Conservation (phyloP, 176 grass and related monocot genomes). For the Puya raimondii region DNA sequence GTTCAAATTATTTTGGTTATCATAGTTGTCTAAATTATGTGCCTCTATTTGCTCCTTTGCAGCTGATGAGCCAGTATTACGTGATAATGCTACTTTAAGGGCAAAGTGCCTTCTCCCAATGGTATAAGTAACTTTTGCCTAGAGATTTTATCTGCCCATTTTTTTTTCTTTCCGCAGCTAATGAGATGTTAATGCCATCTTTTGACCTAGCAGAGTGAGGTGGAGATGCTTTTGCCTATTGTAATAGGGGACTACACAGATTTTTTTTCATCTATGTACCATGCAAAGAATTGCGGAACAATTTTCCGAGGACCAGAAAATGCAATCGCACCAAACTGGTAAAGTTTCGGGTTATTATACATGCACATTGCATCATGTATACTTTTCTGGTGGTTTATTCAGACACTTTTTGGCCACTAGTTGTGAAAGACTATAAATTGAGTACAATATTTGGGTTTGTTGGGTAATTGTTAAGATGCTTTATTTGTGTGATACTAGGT, state of each 20-base stretch:
- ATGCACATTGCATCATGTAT: conserved; percentile 3
- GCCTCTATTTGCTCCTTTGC: conserved; percentile 7
- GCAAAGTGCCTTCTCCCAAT: conserved; percentile 75
- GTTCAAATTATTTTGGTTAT: background rate
- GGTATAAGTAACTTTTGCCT: conserved; percentile 24
- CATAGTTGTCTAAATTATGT: background rate
- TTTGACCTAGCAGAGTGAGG: conserved; percentile 41
- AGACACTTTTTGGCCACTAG: background rate
- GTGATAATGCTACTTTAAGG: conserved; percentile 65
- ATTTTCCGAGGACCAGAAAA: conserved; percentile 85
- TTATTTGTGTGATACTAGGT: too few relatives aligned
- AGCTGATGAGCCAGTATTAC: conserved; percentile 73
- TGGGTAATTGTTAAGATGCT: too few relatives aligned
- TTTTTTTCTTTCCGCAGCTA: background rate
- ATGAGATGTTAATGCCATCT: conserved; percentile 7
- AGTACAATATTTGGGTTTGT: too few relatives aligned
- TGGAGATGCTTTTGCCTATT: conserved; percentile 80
- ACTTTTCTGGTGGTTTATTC: conserved; percentile 7
- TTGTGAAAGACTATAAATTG: too few relatives aligned
- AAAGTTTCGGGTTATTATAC: conserved; percentile 14
- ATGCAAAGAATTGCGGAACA: conserved; percentile 81
- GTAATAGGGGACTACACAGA: conserved; percentile 84
- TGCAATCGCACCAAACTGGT: conserved; percentile 84
- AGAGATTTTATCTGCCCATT: background rate
- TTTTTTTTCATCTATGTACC: conserved; percentile 89